A percentile compares a stretch with the other conserved stretches of the same genome.
These are phyloP conservation scores for Suillus hirtellus DNA, from an alignment of 768 basidiomycete genomes.

Conservation along the genomic window DNA sequence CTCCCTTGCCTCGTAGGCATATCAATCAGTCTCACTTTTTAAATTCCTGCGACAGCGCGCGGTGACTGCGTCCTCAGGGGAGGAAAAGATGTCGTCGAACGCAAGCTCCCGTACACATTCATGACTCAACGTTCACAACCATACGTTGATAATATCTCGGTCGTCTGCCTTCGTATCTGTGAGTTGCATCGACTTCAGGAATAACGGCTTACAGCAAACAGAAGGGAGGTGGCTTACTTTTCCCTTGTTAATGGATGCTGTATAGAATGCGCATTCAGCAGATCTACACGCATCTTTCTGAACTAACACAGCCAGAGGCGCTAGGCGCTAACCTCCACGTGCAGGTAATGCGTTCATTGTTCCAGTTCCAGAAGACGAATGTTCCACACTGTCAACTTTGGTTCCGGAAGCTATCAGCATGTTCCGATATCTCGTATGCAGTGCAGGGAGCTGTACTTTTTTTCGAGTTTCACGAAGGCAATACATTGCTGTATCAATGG, in stretches of 20 bases:
- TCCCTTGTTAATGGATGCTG: background rate
- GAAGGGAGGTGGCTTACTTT: background rate
- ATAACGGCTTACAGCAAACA: background rate
- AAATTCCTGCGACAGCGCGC: constrained; percentile 51
- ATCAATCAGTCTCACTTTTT: constrained; percentile 1
- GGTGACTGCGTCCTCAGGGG: constrained; percentile 72
- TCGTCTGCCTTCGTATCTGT: constrained; percentile 83
- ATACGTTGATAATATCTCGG: constrained; percentile 70
- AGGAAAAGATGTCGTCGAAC: constrained; percentile 84
- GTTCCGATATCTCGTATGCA: background rate
- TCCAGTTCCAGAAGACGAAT: background rate
- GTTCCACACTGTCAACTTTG: background rate
- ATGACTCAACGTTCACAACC: constrained; percentile 91
- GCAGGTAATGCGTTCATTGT: background rate
- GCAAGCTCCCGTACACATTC: constrained; percentile 60
- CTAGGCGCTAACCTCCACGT: background rate
- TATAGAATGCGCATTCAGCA: background rate
- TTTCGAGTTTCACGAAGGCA: background rate
- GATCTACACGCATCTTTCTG: background rate
- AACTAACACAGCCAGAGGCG: background rate
- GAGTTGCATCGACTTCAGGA: background rate
- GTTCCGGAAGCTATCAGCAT: background rate
- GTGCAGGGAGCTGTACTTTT: background rate
- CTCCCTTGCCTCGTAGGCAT: background rate
- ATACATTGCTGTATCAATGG: background rate